These are phyloP conservation scores for Nelumbo lutea DNA, from an alignment of 164 flowering plant genomes.

Conservation along the genomic window DNA sequence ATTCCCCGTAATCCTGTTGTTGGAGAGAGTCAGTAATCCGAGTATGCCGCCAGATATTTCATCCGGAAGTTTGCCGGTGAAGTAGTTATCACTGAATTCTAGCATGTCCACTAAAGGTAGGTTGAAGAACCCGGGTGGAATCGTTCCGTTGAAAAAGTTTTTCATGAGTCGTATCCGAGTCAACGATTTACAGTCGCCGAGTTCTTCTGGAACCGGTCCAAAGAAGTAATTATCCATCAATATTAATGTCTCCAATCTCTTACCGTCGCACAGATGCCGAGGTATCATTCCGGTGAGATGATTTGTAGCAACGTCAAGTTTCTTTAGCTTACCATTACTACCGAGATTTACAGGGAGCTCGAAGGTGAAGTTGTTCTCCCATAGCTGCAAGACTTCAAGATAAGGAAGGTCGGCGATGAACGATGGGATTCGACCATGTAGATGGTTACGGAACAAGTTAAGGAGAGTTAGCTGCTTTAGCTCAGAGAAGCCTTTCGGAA, in stretches of 20 bases:
- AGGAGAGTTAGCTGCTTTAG: slow-evolving; percentile 50
- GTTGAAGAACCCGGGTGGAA: slow-evolving; percentile 68
- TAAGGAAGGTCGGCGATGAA: slow-evolving; percentile 64
- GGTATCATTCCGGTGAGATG: slow-evolving; percentile 79
- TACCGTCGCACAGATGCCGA: slow-evolving; percentile 53
- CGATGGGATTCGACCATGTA: slow-evolving; percentile 60
- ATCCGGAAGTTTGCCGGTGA: slow-evolving; percentile 66
- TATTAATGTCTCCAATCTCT: slow-evolving; percentile 47
- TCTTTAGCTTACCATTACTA: slow-evolving; percentile 43
- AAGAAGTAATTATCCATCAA: slow-evolving; percentile 63
- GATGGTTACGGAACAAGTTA: slow-evolving; percentile 55
- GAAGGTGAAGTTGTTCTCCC: slow-evolving; percentile 83
- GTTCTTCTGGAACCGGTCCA: slow-evolving; percentile 68
- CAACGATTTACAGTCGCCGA: slow-evolving; percentile 75
- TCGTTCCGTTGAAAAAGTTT: slow-evolving; percentile 58
- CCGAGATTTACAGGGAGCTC: slow-evolving; percentile 72
- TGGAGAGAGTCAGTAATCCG: slow-evolving; percentile 37
- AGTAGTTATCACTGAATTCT: slow-evolving; percentile 56
- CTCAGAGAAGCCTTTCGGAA: slow-evolving; percentile 55
- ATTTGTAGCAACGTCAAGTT: slow-evolving; percentile 60
- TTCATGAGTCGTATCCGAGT: slow-evolving; percentile 44
- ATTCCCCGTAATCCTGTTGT: slow-evolving; percentile 54
- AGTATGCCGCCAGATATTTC: slow-evolving; percentile 37
- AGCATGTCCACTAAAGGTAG: slow-evolving; percentile 41
- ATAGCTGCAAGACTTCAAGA: slow-evolving; percentile 63